Percentiles rank a stretch among this genome's conserved stretches.
These are phyloP conservation scores for Leptodermis oblonga DNA, from an alignment of 257 asterid species.

Conservation along the genomic window DNA sequence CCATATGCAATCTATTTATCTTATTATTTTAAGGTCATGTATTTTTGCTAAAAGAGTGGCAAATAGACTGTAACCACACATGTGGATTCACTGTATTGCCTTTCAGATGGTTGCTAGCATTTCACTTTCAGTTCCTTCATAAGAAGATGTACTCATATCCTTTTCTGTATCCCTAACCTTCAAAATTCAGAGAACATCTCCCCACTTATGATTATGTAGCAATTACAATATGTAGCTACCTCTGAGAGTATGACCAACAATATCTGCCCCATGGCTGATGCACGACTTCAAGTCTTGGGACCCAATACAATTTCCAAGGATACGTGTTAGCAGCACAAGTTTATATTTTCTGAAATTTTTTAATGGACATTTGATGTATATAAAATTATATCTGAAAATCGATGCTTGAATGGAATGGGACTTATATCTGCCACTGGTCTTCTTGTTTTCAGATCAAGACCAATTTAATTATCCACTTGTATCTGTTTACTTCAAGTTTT, in stretches of 20 bases:
- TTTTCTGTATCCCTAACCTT: neutral
- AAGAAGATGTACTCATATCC: neutral
- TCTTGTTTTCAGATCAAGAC: neutral
- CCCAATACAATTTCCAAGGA: neutral
- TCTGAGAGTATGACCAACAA: neutral
- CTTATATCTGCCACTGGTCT: neutral
- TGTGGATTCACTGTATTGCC: neutral
- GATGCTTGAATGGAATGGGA: neutral
- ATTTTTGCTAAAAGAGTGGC: too few relatives aligned
- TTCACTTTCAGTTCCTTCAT: slow-evolving; percentile 1
- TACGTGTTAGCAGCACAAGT: neutral
- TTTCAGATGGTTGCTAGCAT: neutral
- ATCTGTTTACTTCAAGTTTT: neutral
- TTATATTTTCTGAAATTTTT: neutral
- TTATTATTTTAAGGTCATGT: neutral
- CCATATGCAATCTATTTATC: neutral
- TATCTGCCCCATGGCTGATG: neutral
- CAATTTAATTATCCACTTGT: neutral
- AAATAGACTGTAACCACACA: neutral
- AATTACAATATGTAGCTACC: neutral
- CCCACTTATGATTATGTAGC: neutral
- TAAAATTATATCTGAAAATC: neutral
- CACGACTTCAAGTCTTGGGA: neutral
- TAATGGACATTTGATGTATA: neutral
- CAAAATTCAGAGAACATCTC: neutral